Percentiles rank a stretch among this genome's conserved stretches.
phyloP scores from a whole-genome alignment of 768 basidiomycete genomes.

The Boletellus sp. region DNA sequence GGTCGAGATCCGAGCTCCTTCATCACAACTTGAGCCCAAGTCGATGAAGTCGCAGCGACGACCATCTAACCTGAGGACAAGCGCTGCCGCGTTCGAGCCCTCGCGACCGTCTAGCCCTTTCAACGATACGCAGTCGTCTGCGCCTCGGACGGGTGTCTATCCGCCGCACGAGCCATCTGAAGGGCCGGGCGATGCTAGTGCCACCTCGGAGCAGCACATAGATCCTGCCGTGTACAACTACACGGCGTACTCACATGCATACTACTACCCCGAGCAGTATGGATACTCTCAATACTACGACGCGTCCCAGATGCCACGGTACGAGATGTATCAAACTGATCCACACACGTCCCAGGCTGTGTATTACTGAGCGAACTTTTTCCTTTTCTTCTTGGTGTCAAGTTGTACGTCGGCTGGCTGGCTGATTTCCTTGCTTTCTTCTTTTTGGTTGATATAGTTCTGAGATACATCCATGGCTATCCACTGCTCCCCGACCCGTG shows the following conservation, averaged over 20 bases:
- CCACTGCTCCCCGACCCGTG: conserved; percentile 6
- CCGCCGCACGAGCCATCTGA: conserved; percentile 7
- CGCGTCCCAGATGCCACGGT: conserved; percentile 59
- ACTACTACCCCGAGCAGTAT: conserved; percentile 72
- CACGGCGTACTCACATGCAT: conserved; percentile 51
- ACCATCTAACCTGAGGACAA: conserved; percentile 46
- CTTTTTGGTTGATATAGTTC: conserved; percentile 20
- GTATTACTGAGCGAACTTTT: conserved; percentile 50
- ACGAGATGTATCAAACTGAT: conserved; percentile 63
- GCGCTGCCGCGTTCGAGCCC: conserved; percentile 50
- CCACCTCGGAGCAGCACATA: conserved; percentile 26
- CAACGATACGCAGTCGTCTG: conserved; percentile 12
- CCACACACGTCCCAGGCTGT: conserved; percentile 46
- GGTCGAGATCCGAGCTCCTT: conserved; percentile 69
- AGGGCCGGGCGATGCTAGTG: conserved; percentile 13
- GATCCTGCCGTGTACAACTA: conserved; percentile 49
- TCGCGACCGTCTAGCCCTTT: conserved; percentile 30
- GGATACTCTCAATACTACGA: conserved; percentile 67
- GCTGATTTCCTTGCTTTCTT: conserved; percentile 1
- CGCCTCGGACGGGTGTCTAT: conserved; percentile 13
- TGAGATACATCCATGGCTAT: conserved; percentile 23
- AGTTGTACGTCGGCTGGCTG: conserved; percentile 11
- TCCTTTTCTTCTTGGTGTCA: background rate
- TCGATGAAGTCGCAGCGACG: conserved; percentile 23
- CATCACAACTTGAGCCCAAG: conserved; percentile 26